Evolutionary conservation across 2,329 filamentous ascomycete genomes (phyloP), one percentile per base, ranked within the genome.

Genomic region (Xylariaceae sp.): DNA sequence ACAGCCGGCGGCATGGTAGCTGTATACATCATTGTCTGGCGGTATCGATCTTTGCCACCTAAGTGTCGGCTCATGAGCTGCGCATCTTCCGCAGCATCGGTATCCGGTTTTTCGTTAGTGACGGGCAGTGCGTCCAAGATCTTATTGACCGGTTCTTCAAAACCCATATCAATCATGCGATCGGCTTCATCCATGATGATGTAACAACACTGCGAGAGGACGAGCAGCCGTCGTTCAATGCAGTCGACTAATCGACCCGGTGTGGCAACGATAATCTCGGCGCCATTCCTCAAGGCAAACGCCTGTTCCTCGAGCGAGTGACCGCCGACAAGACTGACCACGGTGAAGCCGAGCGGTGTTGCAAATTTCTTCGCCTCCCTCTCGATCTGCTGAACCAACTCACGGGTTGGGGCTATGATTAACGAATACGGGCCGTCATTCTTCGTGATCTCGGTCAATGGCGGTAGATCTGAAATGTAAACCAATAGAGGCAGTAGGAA

Each of bases 21-120:
- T 63, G 95, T 98, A 85, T 98, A 99, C 95, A 99, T 99, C 95
- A 99, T 99, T 0, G 95, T 99, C 74, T 99, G 93, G 56, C 95
- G 83, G 77, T 98, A 98, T 20, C 89, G 84, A 67, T 92, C 89
- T 64, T 86, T 86, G 18, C 86, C 86, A 50, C 88, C 87, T 1
- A 96, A 77, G 67, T 89, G 89, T 55, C 85, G 83, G 66, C 87
- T 88, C 93, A 98, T 98, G n/a, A 88, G 86, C 54, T 83, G 79
- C 0, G 90, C 81, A 70, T 98, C 85, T 73, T 99, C 95, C 5
- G 95, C 95, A 50, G 90, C 91, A 12, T 98, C 93, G 0, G 85
- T 89, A 73, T 99, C 95, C 0, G 95, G 95, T 74, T 98, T 99
- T 74, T 96, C 91, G 74, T 99, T 98, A 48, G 83, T 82, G 7